Percentiles rank a stretch among this genome's conserved stretches.
Conservation (phyloP, 2,329 filamentous ascomycete genomes). For the Trichoderma atroviride region DNA sequence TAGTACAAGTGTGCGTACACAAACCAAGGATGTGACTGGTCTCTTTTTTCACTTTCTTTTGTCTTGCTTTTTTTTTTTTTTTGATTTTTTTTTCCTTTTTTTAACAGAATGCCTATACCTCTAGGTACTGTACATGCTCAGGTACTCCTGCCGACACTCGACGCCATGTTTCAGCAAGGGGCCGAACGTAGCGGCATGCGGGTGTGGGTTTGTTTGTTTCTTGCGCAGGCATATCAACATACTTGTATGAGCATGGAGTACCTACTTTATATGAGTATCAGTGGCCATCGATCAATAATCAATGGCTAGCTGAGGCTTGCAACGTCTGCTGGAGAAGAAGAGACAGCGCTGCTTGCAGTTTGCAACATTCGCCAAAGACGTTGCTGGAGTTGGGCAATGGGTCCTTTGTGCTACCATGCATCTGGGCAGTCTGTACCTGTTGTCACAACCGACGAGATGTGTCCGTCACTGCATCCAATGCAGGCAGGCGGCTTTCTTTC, state of each 20-base stretch:
- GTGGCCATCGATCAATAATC: neutral
- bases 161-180: conserved; percentile 14
- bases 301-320: neutral
- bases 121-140: too few species aligned
- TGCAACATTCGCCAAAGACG: neutral
- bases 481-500: neutral
- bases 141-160: neutral
- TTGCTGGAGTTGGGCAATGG: neutral
- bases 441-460: neutral
- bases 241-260: neutral
- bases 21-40: conserved; percentile 19
- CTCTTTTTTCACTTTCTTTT: neutral
- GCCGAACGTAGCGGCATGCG: conserved; percentile 14
- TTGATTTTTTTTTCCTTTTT: neutral
- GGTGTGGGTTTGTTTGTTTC: neutral
- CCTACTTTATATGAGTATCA: neutral
- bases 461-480: conserved; percentile 18
- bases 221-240: neutral
- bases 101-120: neutral
- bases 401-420: neutral
- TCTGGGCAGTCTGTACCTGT: neutral
- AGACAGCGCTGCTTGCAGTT: neutral
- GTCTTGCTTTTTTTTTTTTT: neutral
- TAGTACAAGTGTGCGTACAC: neutral
- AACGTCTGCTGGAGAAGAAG: neutral